These are phyloP conservation scores for Chloris gayana DNA, from an alignment of 176 grass and related monocot species.

Conservation along the genomic window DNA sequence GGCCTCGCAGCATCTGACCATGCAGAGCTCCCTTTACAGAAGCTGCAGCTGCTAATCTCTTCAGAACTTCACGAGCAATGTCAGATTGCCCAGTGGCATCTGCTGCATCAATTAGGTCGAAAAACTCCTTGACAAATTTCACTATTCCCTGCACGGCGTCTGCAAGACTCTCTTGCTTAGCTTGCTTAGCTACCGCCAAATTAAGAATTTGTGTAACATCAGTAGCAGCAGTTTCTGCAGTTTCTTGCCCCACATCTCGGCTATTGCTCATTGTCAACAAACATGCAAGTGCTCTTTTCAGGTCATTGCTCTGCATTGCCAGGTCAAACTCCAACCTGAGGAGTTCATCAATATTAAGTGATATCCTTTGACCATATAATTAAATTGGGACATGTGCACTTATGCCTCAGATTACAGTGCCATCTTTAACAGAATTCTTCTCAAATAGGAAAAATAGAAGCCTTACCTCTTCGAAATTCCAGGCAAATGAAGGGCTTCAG, in stretches of 20 bases:
- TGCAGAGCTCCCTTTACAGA: constrained; percentile 96
- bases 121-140: constrained; percentile 99
- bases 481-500: constrained; percentile 99
- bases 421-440: constrained; percentile 21
- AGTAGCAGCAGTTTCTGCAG: constrained; percentile 46
- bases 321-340: constrained; percentile 97
- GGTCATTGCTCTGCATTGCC: constrained; percentile 97
- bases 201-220: constrained; percentile 96
- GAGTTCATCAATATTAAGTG: constrained; percentile 14
- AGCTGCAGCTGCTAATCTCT: constrained; percentile 93
- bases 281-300: constrained; percentile 96
- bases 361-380: constrained; percentile 17
- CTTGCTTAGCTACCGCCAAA: constrained; percentile 88
- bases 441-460: background rate
- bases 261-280: constrained; percentile 99
- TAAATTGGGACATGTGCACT: constrained; percentile 11
- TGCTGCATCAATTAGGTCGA: constrained; percentile 94
- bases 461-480: constrained; percentile 95
- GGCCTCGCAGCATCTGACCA: constrained; percentile 83
- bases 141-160: constrained; percentile 97
- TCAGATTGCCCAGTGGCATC: constrained; percentile 97
- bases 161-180: constrained; percentile 95
- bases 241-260: constrained; percentile 88
- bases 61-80: constrained; percentile 93
- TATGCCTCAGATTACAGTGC: background rate